phyloP scores from a whole-genome alignment of 2,329 filamentous ascomycete genomes.

The Aquanectria penicillioides region DNA sequence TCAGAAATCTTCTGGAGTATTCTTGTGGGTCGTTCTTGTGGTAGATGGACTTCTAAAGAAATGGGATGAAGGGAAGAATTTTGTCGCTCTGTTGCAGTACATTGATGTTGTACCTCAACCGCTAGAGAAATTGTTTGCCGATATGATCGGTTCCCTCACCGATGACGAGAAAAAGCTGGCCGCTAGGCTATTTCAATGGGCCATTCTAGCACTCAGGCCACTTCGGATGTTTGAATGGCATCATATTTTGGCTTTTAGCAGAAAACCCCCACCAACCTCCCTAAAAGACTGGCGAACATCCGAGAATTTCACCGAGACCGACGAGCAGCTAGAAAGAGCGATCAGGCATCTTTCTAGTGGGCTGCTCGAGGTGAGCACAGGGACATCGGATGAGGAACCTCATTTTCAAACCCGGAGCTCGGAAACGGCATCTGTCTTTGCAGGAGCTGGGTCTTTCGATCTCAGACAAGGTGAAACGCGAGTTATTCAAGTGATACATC shows the following conservation, averaged over 20 bases:
- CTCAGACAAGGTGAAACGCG: conserved; percentile 19
- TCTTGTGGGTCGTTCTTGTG: conserved; percentile 25
- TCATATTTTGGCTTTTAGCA: conserved; percentile 26
- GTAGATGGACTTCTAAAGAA: conserved; percentile 6
- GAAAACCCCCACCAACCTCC: background rate
- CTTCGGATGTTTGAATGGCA: conserved; percentile 29
- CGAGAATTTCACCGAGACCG: background rate
- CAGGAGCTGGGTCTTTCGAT: conserved; percentile 22
- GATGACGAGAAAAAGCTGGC: background rate
- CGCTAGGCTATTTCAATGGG: conserved; percentile 24
- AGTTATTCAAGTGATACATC: conserved; percentile 21
- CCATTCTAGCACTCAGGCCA: background rate
- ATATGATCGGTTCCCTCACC: background rate
- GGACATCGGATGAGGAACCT: background rate
- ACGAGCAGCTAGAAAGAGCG: conserved; percentile 22
- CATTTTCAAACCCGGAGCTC: background rate
- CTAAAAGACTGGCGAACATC: conserved; percentile 14
- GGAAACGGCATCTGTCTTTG: background rate
- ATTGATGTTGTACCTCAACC: background rate
- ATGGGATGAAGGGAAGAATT: conserved; percentile 17
- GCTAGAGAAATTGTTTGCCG: background rate
- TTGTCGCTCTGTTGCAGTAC: background rate
- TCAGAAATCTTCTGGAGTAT: conserved; percentile 8
- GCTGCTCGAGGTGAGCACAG: conserved; percentile 15
- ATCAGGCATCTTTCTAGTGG: conserved; percentile 21